A percentile compares a stretch with the other conserved stretches of the same genome.
These are phyloP conservation scores for Inga laurina DNA, from an alignment of 306 rosid species.

Conservation along the genomic window DNA sequence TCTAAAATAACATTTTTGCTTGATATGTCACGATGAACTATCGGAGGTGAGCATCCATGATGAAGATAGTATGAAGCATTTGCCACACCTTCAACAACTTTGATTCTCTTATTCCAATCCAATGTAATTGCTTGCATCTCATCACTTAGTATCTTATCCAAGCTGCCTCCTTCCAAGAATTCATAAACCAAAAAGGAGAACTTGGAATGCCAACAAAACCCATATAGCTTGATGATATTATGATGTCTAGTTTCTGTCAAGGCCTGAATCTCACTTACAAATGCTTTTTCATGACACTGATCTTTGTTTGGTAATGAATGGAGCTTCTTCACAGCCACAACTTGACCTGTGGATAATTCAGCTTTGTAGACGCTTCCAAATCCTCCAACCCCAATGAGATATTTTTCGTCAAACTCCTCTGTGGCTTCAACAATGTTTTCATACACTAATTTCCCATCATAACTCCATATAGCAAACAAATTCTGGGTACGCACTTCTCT, in stretches of 20 bases:
- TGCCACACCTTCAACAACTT: no score
- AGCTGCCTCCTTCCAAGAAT: conserved; percentile 15
- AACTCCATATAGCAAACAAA: background rate
- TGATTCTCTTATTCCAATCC: no score
- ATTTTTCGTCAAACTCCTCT: no score
- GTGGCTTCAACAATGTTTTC: background rate
- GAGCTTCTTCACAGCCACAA: background rate
- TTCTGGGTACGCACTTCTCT: background rate
- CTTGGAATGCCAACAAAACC: background rate
- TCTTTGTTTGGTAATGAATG: background rate
- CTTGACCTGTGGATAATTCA: background rate
- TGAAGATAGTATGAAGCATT: no score
- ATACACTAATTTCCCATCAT: background rate
- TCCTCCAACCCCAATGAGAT: no score
- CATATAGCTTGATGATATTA: background rate
- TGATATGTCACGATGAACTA: no score
- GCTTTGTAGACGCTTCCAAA: background rate
- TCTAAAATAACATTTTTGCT: no score
- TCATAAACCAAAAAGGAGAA: background rate
- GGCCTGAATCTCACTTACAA: background rate
- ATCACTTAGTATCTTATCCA: background rate
- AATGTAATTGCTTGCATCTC: no score
- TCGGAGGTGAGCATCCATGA: no score
- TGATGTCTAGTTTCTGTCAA: no score
- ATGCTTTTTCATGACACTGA: background rate